These are phyloP conservation scores for Pleodorina starrii DNA, from an alignment of 139 green algal genomes.

Conservation along the genomic window DNA sequence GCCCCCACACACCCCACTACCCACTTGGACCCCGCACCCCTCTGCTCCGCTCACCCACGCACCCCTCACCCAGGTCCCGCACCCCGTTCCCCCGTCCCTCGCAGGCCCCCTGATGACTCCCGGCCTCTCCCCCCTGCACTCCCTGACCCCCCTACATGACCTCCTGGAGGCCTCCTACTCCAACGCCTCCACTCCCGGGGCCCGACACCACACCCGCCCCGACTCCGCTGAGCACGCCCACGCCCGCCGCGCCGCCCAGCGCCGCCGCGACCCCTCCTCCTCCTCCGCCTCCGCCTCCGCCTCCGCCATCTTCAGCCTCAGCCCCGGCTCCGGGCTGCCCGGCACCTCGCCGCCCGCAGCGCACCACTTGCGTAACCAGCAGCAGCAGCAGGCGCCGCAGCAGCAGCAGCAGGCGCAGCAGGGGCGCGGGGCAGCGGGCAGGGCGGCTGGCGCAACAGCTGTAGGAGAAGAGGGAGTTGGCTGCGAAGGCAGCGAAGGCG, in stretches of 20 bases:
- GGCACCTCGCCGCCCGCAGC: neutral
- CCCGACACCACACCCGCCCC: neutral
- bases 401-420: neutral
- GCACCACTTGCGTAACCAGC: neutral
- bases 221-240: neutral
- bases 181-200: slow-evolving; percentile 22
- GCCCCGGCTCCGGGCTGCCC: neutral
- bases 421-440: neutral
- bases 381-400: neutral
- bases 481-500: neutral
- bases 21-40: too few species aligned
- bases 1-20: too few species aligned
- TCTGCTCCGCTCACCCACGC: too few species aligned
- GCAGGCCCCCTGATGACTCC: slow-evolving; percentile 3
- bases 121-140: too few species aligned
- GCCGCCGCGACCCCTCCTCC: neutral
- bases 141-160: neutral
- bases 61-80: too few species aligned
- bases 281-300: slow-evolving; percentile 9
- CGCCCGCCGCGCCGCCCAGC: neutral
- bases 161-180: slow-evolving; percentile 17
- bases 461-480: neutral
- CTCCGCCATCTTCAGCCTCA: slow-evolving; percentile 33
- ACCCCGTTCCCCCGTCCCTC: too few species aligned
- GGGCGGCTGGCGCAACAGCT: neutral